Base-by-base conservation (phyloP, 208 protist species). In the Tritrichomonas musculus region DNA sequence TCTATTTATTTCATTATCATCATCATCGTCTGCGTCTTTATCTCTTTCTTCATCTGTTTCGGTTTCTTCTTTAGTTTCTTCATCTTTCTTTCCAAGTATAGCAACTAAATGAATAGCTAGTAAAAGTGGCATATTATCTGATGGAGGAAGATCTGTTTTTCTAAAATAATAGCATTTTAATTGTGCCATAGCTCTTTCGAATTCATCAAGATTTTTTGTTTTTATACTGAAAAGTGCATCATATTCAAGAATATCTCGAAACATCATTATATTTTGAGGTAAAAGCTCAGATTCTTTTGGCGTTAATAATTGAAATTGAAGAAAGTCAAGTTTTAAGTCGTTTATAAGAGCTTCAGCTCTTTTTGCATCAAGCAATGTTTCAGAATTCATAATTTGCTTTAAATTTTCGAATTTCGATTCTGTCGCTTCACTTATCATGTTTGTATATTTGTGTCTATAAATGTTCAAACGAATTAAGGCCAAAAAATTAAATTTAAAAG, bases 121-220 rank as follows among this genome's bases (percentile, higher is more conserved):
- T 9, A 88, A 30, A 8, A 88, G 77, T 88, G 77, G 77, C 77
- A 88, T 88, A 57, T n/a, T 88, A 4, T 53, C 47, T 88, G 77
- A 88, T 22, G 22, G 8, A 5, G 47, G 77, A 33, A 88, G 41
- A 39, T 88, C n/a, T 57, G 47, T 14, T 14, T 44, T 20, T 33
- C 44, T 88, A 30, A 88, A 88, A 57, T 88, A 88, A 57, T 53
- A 88, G 39, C 39, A 60, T 88, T 20, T 88, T 57, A 88, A 88
- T 88, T 88, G 77, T 20, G 77, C 27, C 77, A 88, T 88, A 41
- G 47, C 47, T 27, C 77, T 0, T 57, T 44, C 44, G 39, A 88
- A 88, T 4, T 57, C 77, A 39, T 44, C 9, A 22, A 57, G 20
- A 14, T 17, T 27, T 39, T 49, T 53, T 0, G 47, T 88, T 88